Evolutionary conservation across 164 flowering plant species (phyloP).

Genomic region (Buxus sempervirens): DNA sequence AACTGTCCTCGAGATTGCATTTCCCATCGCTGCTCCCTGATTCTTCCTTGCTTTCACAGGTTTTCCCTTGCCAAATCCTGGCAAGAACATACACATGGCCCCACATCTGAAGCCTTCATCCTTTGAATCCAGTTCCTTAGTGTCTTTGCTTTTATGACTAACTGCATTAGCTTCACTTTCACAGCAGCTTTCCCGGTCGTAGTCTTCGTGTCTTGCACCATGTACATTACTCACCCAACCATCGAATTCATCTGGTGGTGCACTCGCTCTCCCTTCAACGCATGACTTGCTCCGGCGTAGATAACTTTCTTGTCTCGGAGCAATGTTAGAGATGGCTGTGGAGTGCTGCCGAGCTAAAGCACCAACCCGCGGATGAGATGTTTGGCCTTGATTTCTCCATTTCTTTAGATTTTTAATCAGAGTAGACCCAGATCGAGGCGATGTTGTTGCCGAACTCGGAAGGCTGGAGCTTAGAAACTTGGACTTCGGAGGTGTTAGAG

Average conservation of each 20-base stretch:
- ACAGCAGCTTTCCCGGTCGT: background rate
- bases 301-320: constrained; percentile 6
- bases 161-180: background rate
- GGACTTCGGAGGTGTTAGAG: constrained; percentile 23
- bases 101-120: constrained; percentile 51
- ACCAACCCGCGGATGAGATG: constrained; percentile 19
- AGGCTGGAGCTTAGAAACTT: constrained; percentile 49
- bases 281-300: constrained; percentile 61
- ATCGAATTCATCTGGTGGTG: constrained; percentile 47
- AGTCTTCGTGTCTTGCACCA: background rate
- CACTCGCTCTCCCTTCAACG: constrained; percentile 43
- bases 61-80: constrained; percentile 53
- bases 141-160: background rate
- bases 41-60: constrained; percentile 36
- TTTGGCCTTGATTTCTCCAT: constrained; percentile 26
- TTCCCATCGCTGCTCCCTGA: constrained; percentile 5
- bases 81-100: constrained; percentile 57
- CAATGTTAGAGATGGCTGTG: constrained; percentile 12
- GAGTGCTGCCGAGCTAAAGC: constrained; percentile 27
- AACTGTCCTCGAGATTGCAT: constrained; percentile 41
- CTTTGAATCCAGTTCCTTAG: background rate
- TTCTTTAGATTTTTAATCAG: constrained; percentile 30
- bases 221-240: constrained; percentile 22
- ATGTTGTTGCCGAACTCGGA: constrained; percentile 42
- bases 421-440: constrained; percentile 36